Conservation (phyloP, 805 yeast species). For the Candida namnaoensis region DNA sequence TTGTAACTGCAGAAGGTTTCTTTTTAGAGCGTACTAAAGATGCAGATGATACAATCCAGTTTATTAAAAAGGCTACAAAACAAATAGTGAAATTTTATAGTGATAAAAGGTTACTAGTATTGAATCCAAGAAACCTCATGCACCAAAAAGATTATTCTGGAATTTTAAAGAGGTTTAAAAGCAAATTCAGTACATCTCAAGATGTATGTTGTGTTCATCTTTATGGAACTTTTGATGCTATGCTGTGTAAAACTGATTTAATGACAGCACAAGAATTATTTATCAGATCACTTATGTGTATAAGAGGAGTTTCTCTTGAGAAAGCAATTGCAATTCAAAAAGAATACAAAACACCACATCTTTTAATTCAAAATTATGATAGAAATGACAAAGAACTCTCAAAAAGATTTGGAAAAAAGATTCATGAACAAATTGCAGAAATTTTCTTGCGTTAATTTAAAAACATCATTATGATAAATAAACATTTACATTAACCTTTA, state of each 20-base stretch:
- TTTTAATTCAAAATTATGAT: conserved; percentile 41
- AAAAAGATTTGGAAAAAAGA: conserved; percentile 22
- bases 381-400: conserved; percentile 11
- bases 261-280: conserved; percentile 71
- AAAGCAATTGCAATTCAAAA: conserved; percentile 75
- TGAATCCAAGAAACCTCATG: conserved; percentile 40
- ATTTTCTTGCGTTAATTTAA: neutral
- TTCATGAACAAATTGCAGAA: conserved; percentile 12
- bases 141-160: conserved; percentile 40
- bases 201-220: conserved; percentile 38
- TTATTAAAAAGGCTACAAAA: conserved; percentile 40
- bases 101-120: conserved; percentile 32
- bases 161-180: conserved; percentile 21
- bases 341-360: conserved; percentile 60
- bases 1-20: conserved; percentile 58
- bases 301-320: conserved; percentile 76
- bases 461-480: no score
- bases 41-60: conserved; percentile 66
- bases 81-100: conserved; percentile 31
- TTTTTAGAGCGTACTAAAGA: conserved; percentile 59
- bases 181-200: conserved; percentile 20
- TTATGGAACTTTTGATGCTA: conserved; percentile 49
- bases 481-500: no score
- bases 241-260: conserved; percentile 62
- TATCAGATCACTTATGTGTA: conserved; percentile 66